phyloP scores from a whole-genome alignment of 1,284 basidiomycete species.

The Ceratobasidium papillatum region DNA sequence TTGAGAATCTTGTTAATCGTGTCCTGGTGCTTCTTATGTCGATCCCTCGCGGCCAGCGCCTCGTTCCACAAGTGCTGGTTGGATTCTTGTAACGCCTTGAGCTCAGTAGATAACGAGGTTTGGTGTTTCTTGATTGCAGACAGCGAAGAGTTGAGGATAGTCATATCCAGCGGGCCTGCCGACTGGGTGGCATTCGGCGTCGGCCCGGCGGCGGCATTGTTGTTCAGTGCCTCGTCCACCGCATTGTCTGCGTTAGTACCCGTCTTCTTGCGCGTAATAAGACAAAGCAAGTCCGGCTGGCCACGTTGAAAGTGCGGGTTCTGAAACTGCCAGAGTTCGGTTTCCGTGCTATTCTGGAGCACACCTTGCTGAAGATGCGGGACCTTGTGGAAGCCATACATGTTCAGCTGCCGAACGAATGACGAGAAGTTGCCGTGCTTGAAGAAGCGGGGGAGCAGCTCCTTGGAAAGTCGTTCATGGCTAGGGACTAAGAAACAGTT shows the following conservation, averaged over 20 bases:
- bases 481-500: slow-evolving; percentile 73
- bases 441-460: slow-evolving; percentile 93
- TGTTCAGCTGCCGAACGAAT: slow-evolving; percentile 96
- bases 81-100: slow-evolving; percentile 86
- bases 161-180: slow-evolving; percentile 71
- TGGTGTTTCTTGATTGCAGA: slow-evolving; percentile 92
- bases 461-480: slow-evolving; percentile 90
- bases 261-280: slow-evolving; percentile 82
- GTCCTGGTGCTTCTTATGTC: slow-evolving; percentile 91
- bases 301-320: slow-evolving; percentile 90
- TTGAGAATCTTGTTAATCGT: slow-evolving; percentile 97
- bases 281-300: slow-evolving; percentile 88
- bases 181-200: slow-evolving; percentile 41
- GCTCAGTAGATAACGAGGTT: slow-evolving; percentile 84
- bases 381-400: slow-evolving; percentile 97
- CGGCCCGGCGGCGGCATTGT: slow-evolving; percentile 28
- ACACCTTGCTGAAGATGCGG: slow-evolving; percentile 96
- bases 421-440: slow-evolving; percentile 95
- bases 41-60: slow-evolving; percentile 77
- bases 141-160: slow-evolving; percentile 82
- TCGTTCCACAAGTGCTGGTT: slow-evolving; percentile 96
- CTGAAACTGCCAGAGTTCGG: slow-evolving; percentile 93
- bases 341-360: slow-evolving; percentile 80
- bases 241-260: slow-evolving; percentile 51
- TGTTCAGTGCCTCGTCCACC: slow-evolving; percentile 38